Evolutionary conservation across 2,329 filamentous ascomycete genomes (phyloP).

Genomic region (Beauveria brongniartii): DNA sequence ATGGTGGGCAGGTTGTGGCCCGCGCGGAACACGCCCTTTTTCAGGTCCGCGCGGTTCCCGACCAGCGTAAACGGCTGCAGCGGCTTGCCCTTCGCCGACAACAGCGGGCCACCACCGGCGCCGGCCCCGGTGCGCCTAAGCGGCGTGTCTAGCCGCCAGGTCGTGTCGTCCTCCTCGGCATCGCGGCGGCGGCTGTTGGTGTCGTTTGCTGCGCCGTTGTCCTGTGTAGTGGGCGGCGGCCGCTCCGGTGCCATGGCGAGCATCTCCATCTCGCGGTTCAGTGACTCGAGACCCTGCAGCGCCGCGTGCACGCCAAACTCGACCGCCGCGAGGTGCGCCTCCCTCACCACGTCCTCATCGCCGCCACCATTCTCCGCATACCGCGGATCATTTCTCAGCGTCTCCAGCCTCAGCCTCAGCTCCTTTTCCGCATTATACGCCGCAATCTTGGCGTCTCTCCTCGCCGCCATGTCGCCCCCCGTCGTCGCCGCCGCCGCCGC

Average conservation of each 20-base stretch:
- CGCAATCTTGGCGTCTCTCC: constrained; percentile 76
- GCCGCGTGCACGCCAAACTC: constrained; percentile 67
- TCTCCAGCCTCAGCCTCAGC: constrained; percentile 72
- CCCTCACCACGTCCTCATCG: constrained; percentile 78
- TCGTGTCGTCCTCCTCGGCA: constrained; percentile 36
- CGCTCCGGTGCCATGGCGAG: constrained; percentile 63
- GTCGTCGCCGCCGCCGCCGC: constrained; percentile 44
- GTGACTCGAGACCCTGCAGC: constrained; percentile 79
- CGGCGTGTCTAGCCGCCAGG: constrained; percentile 65
- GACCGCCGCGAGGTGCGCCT: constrained; percentile 70
- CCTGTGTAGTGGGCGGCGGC: constrained; percentile 9
- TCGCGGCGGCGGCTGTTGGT: constrained; percentile 31
- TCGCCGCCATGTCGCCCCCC: constrained; percentile 50
- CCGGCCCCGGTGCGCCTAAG: constrained; percentile 39
- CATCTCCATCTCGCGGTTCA: constrained; percentile 78
- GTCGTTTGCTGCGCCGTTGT: constrained; percentile 23
- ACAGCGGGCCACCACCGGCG: constrained; percentile 57
- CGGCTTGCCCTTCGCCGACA: constrained; percentile 74
- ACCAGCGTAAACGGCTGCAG: constrained; percentile 85
- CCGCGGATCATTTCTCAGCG: constrained; percentile 34
- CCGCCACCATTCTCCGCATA: constrained; percentile 57
- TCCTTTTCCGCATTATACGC: constrained; percentile 81
- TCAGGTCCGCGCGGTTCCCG: constrained; percentile 65
- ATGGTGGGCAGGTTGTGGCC: constrained; percentile 95
- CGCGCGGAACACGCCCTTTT: constrained; percentile 75